Evolutionary conservation across 2,329 filamentous ascomycete species (phyloP).

Genomic region (Thermomyces lanuginosus): DNA sequence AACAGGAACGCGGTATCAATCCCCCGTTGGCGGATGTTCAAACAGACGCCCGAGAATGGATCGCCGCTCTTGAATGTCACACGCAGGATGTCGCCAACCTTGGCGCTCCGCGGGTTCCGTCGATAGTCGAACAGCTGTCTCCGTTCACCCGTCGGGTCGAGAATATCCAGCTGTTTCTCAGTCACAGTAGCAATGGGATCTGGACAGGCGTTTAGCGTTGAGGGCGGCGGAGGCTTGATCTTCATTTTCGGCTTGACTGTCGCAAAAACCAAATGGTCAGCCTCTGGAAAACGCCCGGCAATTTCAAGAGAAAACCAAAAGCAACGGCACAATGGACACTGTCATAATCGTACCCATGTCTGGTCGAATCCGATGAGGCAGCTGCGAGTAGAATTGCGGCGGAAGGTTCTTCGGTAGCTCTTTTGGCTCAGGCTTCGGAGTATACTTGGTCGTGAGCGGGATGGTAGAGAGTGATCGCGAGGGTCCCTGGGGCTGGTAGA

Average conservation of each 20-base stretch:
- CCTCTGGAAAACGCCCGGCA: too few relatives aligned
- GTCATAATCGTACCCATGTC: constrained; percentile 20
- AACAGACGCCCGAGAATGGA: constrained; percentile 74
- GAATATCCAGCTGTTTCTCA: constrained; percentile 49
- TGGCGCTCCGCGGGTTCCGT: constrained; percentile 59
- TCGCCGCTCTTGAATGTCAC: constrained; percentile 73
- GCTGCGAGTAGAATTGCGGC: constrained; percentile 26
- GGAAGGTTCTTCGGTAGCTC: constrained; percentile 28
- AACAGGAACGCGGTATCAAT: constrained; percentile 79
- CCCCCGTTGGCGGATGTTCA: constrained; percentile 75
- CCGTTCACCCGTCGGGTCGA: constrained; percentile 75
- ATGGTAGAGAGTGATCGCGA: constrained; percentile 34
- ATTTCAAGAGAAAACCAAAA: too few relatives aligned
- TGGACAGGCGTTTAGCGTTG: constrained; percentile 23
- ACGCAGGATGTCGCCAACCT: constrained; percentile 78
- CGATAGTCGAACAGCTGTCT: constrained; percentile 60
- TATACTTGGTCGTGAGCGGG: constrained; percentile 36
- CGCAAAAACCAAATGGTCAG: too few relatives aligned
- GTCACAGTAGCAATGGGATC: constrained; percentile 55
- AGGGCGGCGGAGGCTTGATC: constrained; percentile 34
- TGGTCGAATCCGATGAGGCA: constrained; percentile 24
- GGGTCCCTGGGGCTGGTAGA: constrained; percentile 27
- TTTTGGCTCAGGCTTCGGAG: constrained; percentile 24
- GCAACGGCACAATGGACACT: too few relatives aligned
- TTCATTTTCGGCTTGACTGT: constrained; percentile 35